A percentile compares a stretch with the other conserved stretches of the same genome.
phyloP scores from a whole-genome alignment of 805 yeast species.

The Ogataea nitratoaversa region DNA sequence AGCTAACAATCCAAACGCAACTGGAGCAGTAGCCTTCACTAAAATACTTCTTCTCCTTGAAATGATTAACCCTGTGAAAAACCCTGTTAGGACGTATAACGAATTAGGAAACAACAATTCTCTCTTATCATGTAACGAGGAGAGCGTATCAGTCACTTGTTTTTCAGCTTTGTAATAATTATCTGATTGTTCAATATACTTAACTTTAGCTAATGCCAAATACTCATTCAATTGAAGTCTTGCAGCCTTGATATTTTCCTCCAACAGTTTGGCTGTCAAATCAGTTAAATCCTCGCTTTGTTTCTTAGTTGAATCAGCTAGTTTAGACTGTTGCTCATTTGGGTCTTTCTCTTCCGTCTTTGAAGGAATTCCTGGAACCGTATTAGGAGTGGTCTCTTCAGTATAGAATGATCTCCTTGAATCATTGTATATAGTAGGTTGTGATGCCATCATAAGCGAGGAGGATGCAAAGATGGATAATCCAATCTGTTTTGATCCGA shows the following conservation, averaged over 20 bases:
- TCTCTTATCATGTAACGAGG: constrained; percentile 55
- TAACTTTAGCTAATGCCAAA: constrained; percentile 32
- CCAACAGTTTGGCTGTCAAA: constrained; percentile 32
- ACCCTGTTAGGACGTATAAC: constrained; percentile 63
- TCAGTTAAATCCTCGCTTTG: constrained; percentile 12
- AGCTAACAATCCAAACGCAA: constrained; percentile 56
- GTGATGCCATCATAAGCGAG: constrained; percentile 1
- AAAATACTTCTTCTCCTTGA: constrained; percentile 63
- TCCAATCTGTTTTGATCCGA: constrained; percentile 5
- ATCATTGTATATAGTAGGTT: constrained; percentile 16
- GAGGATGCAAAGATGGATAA: constrained; percentile 9
- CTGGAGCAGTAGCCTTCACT: constrained; percentile 52
- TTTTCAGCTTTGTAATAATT: constrained; percentile 58
- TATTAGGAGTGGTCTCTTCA: constrained; percentile 8
- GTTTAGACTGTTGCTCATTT: no score
- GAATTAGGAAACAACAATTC: constrained; percentile 74
- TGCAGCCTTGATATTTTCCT: constrained; percentile 41
- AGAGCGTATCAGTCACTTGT: constrained; percentile 55
- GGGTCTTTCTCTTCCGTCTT: constrained; percentile 6
- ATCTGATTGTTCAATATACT: constrained; percentile 44
- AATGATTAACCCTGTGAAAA: constrained; percentile 66
- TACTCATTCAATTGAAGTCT: constrained; percentile 40
- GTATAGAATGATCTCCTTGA: constrained; percentile 28
- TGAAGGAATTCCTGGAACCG: constrained; percentile 22
- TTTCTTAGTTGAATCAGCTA: constrained; percentile 16